phyloP scores from a whole-genome alignment of 768 basidiomycete genomes.

The Boletus sensibilis region DNA sequence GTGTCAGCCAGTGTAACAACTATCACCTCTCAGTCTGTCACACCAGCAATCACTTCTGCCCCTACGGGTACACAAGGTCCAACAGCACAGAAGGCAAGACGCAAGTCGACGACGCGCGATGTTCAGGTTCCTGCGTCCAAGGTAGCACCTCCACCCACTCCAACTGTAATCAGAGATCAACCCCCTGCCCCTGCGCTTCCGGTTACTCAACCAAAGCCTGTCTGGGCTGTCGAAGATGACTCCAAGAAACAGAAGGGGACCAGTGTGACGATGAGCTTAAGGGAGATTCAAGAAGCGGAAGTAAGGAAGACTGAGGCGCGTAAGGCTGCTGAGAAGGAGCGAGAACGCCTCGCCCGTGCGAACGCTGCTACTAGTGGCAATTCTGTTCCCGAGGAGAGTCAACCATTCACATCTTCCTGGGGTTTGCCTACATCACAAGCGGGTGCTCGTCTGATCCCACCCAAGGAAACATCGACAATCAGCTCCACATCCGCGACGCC shows the following conservation, averaged over 20 bases:
- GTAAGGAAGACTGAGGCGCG: conserved; percentile 74
- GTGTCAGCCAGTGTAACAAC: conserved; percentile 1
- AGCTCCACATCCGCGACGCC: conserved; percentile 31
- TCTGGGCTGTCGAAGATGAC: conserved; percentile 73
- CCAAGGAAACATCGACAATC: conserved; percentile 42
- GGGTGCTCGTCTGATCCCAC: conserved; percentile 44
- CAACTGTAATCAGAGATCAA: conserved; percentile 19
- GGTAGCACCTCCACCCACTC: conserved; percentile 5
- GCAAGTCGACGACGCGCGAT: conserved; percentile 29
- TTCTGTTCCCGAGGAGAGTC: conserved; percentile 52
- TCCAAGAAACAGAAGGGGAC: conserved; percentile 50
- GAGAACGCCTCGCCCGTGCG: conserved; percentile 57
- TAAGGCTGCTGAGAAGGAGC: conserved; percentile 72
- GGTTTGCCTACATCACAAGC: conserved; percentile 83
- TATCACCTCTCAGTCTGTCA: conserved; percentile 2
- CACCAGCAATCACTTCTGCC: conserved; percentile 12
- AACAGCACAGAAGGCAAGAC: conserved; percentile 24
- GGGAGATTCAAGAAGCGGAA: conserved; percentile 96
- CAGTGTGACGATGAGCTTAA: conserved; percentile 60
- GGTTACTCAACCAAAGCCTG: conserved; percentile 44
- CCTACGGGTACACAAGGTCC: conserved; percentile 20
- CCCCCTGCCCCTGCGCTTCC: conserved; percentile 22
- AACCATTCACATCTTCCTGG: conserved; percentile 74
- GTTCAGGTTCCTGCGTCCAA: conserved; percentile 24
- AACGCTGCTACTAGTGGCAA: conserved; percentile 34